Evolutionary conservation across 805 yeast genomes (phyloP).

Genomic region (Metschnikowia gelsemii): DNA sequence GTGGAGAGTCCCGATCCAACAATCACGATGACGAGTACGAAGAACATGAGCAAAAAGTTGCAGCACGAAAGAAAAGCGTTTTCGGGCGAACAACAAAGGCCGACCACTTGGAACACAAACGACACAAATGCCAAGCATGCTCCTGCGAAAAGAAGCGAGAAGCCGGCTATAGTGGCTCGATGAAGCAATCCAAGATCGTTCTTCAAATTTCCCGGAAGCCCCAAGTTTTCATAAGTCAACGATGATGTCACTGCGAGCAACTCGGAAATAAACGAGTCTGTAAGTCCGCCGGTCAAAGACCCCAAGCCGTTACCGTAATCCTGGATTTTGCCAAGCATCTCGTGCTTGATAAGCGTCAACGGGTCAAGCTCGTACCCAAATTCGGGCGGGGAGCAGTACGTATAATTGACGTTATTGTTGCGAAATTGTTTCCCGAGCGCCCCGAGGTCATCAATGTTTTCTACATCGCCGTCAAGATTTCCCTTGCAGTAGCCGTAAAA

Average conservation of each 20-base stretch:
- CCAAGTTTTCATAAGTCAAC: conserved; percentile 32
- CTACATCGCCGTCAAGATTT: conserved; percentile 7
- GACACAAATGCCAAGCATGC: conserved; percentile 43
- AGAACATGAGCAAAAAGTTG: conserved; percentile 42
- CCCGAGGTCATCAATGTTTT: conserved; percentile 13
- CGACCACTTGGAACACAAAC: conserved; percentile 48
- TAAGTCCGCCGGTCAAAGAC: conserved; percentile 10
- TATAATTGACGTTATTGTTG: conserved; percentile 34
- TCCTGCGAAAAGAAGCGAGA: conserved; percentile 38
- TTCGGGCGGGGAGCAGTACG: conserved; percentile 54
- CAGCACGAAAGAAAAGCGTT: conserved; percentile 47
- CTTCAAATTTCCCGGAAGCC: conserved; percentile 55
- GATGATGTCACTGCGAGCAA: conserved; percentile 14
- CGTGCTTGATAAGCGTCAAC: conserved; percentile 33
- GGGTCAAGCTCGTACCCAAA: conserved; percentile 61
- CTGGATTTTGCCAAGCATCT: conserved; percentile 30
- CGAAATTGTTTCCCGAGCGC: conserved; percentile 24
- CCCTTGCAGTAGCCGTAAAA: conserved; percentile 49
- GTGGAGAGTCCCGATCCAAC: conserved; percentile 58
- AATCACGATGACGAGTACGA: conserved; percentile 46
- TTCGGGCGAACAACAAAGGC: conserved; percentile 42
- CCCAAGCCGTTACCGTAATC: conserved; percentile 27
- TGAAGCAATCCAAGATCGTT: conserved; percentile 46
- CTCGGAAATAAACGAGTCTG: conserved; percentile 12
- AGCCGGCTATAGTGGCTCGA: conserved; percentile 55